Evolutionary conservation across 1,139 yeast species (phyloP).

Genomic region (Sugiyamaella japonica): DNA sequence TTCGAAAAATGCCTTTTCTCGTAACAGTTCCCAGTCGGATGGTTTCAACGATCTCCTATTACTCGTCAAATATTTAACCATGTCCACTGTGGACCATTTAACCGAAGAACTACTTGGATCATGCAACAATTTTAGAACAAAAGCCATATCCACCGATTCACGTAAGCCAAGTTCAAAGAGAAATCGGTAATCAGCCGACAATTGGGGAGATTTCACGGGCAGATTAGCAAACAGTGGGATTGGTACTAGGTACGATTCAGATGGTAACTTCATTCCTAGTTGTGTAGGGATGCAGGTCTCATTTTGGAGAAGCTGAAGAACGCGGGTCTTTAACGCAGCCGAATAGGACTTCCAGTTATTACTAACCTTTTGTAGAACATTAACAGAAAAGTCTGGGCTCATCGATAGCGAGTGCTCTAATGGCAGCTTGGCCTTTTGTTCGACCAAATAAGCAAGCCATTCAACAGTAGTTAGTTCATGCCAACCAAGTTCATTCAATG

Average conservation of each 20-base stretch:
- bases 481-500: slow-evolving; percentile 36
- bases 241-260: slow-evolving; percentile 39
- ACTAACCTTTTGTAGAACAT: slow-evolving; percentile 34
- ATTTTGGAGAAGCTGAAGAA: slow-evolving; percentile 28
- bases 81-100: slow-evolving; percentile 42
- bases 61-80: slow-evolving; percentile 40
- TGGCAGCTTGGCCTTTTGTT: slow-evolving; percentile 18
- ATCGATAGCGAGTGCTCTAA: slow-evolving; percentile 30
- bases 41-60: slow-evolving; percentile 33
- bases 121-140: slow-evolving; percentile 41
- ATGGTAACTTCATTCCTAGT: slow-evolving; percentile 42
- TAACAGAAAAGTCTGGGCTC: slow-evolving; percentile 34
- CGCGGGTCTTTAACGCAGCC: slow-evolving; percentile 17
- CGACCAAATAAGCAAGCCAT: slow-evolving; percentile 37
- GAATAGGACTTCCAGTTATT: slow-evolving; percentile 34
- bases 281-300: slow-evolving; percentile 43
- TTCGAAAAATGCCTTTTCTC: slow-evolving; percentile 37
- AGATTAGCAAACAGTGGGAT: slow-evolving; percentile 43
- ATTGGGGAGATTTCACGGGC: slow-evolving; percentile 38
- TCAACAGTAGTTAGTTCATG: slow-evolving; percentile 29
- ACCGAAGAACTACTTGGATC: slow-evolving; percentile 29
- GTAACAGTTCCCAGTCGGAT: slow-evolving; percentile 39
- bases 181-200: slow-evolving; percentile 36
- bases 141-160: slow-evolving; percentile 44
- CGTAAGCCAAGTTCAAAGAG: slow-evolving; percentile 41